These are phyloP conservation scores for Leishmania amazonensis DNA, from an alignment of 208 protist genomes.

Conservation along the genomic window DNA sequence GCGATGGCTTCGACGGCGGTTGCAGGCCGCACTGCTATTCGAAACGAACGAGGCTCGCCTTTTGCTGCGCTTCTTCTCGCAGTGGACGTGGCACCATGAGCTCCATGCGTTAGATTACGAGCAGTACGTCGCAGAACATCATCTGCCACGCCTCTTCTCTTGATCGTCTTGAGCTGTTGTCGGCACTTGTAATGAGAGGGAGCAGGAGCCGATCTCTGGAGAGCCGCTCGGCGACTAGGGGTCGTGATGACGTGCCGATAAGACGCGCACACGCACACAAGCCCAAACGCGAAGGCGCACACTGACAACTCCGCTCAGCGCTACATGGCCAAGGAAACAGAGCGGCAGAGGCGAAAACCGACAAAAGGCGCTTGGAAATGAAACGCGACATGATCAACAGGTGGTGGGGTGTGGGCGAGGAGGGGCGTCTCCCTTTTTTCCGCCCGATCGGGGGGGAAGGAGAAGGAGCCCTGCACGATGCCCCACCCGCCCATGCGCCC, in stretches of 20 bases:
- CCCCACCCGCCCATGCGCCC: neutral
- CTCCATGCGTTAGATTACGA: constrained; percentile 15
- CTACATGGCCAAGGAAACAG: neutral
- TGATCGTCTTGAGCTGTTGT: neutral
- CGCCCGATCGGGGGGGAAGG: neutral
- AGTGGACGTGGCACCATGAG: constrained; percentile 28
- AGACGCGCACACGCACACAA: neutral
- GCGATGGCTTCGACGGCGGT: constrained; percentile 26
- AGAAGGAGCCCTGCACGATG: neutral
- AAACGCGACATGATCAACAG: too few species aligned
- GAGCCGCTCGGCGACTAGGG: neutral
- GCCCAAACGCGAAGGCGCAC: neutral
- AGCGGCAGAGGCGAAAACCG: neutral
- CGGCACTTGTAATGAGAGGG: neutral
- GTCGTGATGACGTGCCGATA: neutral
- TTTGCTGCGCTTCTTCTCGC: constrained; percentile 10
- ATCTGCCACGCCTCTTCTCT: constrained; percentile 2
- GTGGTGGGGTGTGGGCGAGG: too few species aligned
- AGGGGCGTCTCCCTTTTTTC: neutral
- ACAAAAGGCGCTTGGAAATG: too few species aligned
- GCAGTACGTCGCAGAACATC: neutral
- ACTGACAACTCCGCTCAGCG: neutral
- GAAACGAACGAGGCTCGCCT: constrained; percentile 15
- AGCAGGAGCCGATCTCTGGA: neutral
- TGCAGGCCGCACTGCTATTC: constrained; percentile 21